A percentile compares a stretch with the other conserved stretches of the same genome.
Evolutionary conservation across 2,329 filamentous ascomycete species (phyloP).

Genomic region (Teratosphaeria viscida): DNA sequence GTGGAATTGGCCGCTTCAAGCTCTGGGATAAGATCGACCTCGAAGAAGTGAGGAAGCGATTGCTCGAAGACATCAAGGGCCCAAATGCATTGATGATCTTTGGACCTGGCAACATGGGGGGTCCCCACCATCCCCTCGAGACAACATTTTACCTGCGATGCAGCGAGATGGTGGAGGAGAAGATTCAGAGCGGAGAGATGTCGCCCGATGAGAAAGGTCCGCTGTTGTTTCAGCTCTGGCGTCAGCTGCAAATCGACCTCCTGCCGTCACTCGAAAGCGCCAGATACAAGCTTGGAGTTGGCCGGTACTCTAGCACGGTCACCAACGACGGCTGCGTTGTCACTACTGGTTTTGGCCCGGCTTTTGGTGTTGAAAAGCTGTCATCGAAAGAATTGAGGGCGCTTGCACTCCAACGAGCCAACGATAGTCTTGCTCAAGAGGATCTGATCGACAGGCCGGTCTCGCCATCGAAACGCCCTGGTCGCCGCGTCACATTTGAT

Average conservation of each 20-base stretch:
- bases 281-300: slow-evolving; percentile 2
- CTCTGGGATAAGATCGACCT: not conserved
- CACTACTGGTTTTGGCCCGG: slow-evolving; percentile 12
- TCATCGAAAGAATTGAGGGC: not conserved
- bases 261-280: not conserved
- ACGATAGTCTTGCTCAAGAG: not conserved
- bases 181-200: not conserved
- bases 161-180: not conserved
- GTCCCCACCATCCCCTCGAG: not conserved
- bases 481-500: not conserved
- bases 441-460: not conserved
- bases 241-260: not conserved
- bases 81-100: not conserved
- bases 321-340: slow-evolving; percentile 12
- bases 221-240: not conserved
- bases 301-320: slow-evolving; percentile 8
- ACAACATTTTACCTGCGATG: not conserved
- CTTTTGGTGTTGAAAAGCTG: not conserved
- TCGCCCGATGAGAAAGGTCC: not conserved
- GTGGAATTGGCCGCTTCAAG: not conserved
- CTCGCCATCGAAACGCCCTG: not conserved
- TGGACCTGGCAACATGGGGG: not conserved
- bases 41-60: not conserved
- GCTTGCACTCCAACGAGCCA: not conserved
- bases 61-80: not conserved